These are phyloP conservation scores for Diaporthe humulicola DNA, from an alignment of 2,329 filamentous ascomycete species.

Conservation along the genomic window DNA sequence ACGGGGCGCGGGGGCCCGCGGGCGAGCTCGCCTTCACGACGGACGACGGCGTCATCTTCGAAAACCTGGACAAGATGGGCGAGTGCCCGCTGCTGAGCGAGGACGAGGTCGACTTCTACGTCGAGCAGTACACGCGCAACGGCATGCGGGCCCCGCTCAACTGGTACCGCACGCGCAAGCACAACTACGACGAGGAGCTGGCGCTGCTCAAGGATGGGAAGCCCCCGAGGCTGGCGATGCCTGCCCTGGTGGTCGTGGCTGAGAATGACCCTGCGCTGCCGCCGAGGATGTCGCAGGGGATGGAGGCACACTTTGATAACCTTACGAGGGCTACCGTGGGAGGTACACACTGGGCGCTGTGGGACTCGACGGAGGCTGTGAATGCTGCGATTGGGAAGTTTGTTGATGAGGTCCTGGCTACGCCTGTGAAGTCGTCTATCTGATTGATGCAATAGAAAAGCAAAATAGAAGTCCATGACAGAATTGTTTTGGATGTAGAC, in stretches of 20 bases:
- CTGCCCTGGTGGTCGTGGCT: constrained; percentile 82
- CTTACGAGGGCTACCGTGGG: constrained; percentile 76
- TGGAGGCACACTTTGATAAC: constrained; percentile 76
- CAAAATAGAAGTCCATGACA: background rate
- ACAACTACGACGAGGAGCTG: constrained; percentile 84
- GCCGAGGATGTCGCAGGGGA: constrained; percentile 76
- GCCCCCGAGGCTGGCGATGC: constrained; percentile 65
- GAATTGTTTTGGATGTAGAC: background rate
- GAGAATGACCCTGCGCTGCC: constrained; percentile 79
- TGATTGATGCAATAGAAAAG: constrained; percentile 41
- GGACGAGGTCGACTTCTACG: constrained; percentile 84
- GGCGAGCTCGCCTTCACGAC: constrained; percentile 71
- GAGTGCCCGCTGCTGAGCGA: constrained; percentile 71
- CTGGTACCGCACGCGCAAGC: constrained; percentile 84
- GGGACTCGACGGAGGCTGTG: constrained; percentile 77
- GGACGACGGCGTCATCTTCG: constrained; percentile 73
- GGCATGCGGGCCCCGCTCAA: constrained; percentile 86
- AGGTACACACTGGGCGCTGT: constrained; percentile 85
- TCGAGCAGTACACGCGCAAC: constrained; percentile 75
- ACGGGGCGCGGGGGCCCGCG: constrained; percentile 72
- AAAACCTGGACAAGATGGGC: constrained; percentile 70
- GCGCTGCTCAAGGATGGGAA: constrained; percentile 69
- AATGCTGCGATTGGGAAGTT: constrained; percentile 79
- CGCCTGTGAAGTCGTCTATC: constrained; percentile 52
- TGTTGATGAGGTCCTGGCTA: constrained; percentile 66